Conservation (phyloP, 495 filamentous ascomycete species). For the Mytilinidion resinicola region DNA sequence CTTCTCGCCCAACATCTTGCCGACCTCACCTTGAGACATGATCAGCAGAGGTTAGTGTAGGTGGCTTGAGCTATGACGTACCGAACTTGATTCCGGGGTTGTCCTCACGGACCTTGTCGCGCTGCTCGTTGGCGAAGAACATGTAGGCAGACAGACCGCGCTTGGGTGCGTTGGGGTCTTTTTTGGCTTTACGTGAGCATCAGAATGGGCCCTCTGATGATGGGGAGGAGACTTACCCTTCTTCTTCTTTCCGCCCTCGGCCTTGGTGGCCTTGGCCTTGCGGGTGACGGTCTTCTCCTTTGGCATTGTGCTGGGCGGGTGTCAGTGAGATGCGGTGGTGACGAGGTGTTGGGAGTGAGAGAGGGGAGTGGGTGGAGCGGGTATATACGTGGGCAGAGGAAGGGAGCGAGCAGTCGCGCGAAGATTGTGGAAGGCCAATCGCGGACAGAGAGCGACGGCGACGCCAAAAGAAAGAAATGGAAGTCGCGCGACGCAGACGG, state of each 20-base stretch:
- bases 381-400: not conserved
- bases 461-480: not conserved
- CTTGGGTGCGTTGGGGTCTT: slow-evolving; percentile 98
- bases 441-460: not conserved
- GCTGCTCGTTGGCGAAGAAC: slow-evolving; percentile 99
- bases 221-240: slow-evolving; percentile 58
- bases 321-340: too few relatives aligned
- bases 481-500: not conserved
- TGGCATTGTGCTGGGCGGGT: slow-evolving; percentile 53
- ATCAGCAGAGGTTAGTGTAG: slow-evolving; percentile 1
- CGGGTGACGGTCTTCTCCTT: slow-evolving; percentile 60
- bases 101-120: slow-evolving; percentile 95
- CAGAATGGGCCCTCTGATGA: not conserved
- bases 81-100: slow-evolving; percentile 97
- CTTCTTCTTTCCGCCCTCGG: slow-evolving; percentile 62
- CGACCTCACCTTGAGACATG: slow-evolving; percentile 69
- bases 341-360: too few relatives aligned
- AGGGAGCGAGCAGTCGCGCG: not conserved
- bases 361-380: too few relatives aligned
- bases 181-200: slow-evolving; percentile 15
- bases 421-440: not conserved
- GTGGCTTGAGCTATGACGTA: slow-evolving; percentile 39
- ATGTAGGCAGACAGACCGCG: slow-evolving; percentile 99
- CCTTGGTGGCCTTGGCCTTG: slow-evolving; percentile 47
- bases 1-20: slow-evolving; percentile 92